These are phyloP conservation scores for Penicillium argentinense DNA, from an alignment of 495 filamentous ascomycete genomes.

Conservation along the genomic window DNA sequence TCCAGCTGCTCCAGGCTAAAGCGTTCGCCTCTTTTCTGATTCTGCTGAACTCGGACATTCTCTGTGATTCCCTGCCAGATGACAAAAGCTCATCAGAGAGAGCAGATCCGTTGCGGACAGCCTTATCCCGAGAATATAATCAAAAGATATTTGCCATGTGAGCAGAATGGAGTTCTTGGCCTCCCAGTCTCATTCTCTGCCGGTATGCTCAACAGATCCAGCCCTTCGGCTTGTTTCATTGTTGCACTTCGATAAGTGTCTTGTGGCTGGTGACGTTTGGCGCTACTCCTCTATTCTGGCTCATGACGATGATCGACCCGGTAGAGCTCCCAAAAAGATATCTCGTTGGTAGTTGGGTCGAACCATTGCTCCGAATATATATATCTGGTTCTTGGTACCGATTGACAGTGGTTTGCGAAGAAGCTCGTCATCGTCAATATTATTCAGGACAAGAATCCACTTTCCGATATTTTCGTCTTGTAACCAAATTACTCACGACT, in stretches of 20 bases:
- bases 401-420: background rate
- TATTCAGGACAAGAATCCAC: constrained; percentile 3
- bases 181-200: constrained; percentile 15
- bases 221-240: constrained; percentile 30
- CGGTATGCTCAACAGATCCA: constrained; percentile 26
- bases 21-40: background rate
- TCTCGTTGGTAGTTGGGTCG: background rate
- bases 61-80: constrained; percentile 15
- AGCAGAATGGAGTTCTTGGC: constrained; percentile 24
- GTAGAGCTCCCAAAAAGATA: background rate
- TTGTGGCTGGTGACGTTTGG: constrained; percentile 23
- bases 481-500: background rate
- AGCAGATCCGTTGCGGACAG: constrained; percentile 24
- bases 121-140: constrained; percentile 18
- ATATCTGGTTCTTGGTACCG: background rate
- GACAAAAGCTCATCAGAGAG: constrained; percentile 28
- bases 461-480: background rate
- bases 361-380: background rate
- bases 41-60: background rate
- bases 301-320: constrained; percentile 21
- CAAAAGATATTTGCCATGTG: constrained; percentile 35
- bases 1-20: background rate
- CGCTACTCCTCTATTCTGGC: constrained; percentile 24
- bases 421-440: background rate
- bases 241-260: constrained; percentile 39